phyloP scores from a whole-genome alignment of 257 asterid species.

The Knoxia roxburghii region DNA sequence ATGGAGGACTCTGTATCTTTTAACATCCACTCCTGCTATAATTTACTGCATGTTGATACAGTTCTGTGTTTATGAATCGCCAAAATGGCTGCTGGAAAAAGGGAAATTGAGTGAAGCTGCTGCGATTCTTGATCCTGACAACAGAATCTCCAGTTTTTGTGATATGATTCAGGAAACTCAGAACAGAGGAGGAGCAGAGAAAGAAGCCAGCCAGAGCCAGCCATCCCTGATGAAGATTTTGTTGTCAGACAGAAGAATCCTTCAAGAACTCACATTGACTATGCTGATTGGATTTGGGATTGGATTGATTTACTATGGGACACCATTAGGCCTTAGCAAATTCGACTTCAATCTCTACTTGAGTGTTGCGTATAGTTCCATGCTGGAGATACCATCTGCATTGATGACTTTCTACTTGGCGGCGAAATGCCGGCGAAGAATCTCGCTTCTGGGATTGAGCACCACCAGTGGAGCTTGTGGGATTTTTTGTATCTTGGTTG shows the following conservation, averaged over 20 bases:
- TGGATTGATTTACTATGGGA: conserved; percentile 40
- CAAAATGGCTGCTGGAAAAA: conserved; percentile 40
- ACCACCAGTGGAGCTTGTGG: conserved; percentile 28
- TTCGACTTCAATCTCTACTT: conserved; percentile 33
- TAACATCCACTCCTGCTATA: conserved; percentile 28
- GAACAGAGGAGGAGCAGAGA: background rate
- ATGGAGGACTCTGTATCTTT: conserved; percentile 43
- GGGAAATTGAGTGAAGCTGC: conserved; percentile 21
- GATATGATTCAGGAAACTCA: background rate
- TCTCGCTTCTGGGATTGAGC: conserved; percentile 23
- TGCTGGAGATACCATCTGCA: conserved; percentile 30
- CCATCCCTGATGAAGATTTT: conserved; percentile 13
- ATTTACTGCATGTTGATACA: conserved; percentile 33
- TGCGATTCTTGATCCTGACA: background rate
- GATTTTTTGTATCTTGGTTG: conserved; percentile 13
- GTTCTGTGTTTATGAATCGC: conserved; percentile 37
- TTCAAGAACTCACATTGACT: conserved; percentile 12
- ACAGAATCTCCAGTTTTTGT: background rate
- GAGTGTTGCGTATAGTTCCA: conserved; percentile 30
- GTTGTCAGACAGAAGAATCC: conserved; percentile 10
- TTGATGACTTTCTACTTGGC: conserved; percentile 21
- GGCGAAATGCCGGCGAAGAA: conserved; percentile 26
- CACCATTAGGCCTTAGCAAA: conserved; percentile 39
- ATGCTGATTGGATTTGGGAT: conserved; percentile 31
- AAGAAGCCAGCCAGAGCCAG: conserved; percentile 3